Conservation (phyloP, 306 rosid genomes). For the Rosa rugosa region DNA sequence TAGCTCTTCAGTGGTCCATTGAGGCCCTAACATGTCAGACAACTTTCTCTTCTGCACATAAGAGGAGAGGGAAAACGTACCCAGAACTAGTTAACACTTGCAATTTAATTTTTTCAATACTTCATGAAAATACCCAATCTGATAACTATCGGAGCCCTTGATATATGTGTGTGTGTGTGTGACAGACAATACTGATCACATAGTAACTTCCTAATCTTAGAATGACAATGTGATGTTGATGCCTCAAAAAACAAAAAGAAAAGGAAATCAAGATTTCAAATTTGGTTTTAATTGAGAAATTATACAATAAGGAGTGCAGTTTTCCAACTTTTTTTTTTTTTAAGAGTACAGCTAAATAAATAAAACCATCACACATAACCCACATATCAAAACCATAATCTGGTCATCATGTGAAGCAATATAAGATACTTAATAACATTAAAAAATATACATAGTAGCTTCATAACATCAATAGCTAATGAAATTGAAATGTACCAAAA, state of each 20-base stretch:
- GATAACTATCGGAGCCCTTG: not conserved
- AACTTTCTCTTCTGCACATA: conserved; percentile 82
- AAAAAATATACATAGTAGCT: not conserved
- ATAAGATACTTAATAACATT: not conserved
- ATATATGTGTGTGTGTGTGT: not conserved
- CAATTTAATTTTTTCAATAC: conserved; percentile 10
- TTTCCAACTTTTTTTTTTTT: not conserved
- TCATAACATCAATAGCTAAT: not conserved
- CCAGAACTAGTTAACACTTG: not conserved
- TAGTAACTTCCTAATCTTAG: not conserved
- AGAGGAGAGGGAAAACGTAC: conserved; percentile 27
- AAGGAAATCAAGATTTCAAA: conserved; percentile 3
- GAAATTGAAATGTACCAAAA: not conserved
- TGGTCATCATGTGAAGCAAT: not conserved
- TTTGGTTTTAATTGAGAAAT: not conserved
- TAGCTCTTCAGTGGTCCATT: conserved; percentile 86
- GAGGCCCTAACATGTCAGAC: conserved; percentile 88
- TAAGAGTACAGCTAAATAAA: not conserved
- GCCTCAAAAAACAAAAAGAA: not conserved
- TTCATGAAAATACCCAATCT: not conserved
- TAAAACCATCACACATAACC: not conserved
- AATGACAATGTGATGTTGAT: not conserved
- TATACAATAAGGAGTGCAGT: not conserved
- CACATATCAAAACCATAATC: not conserved
- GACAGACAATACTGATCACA: not conserved